phyloP scores from a whole-genome alignment of 495 filamentous ascomycete genomes.

The Tuber microsphaerosporum region DNA sequence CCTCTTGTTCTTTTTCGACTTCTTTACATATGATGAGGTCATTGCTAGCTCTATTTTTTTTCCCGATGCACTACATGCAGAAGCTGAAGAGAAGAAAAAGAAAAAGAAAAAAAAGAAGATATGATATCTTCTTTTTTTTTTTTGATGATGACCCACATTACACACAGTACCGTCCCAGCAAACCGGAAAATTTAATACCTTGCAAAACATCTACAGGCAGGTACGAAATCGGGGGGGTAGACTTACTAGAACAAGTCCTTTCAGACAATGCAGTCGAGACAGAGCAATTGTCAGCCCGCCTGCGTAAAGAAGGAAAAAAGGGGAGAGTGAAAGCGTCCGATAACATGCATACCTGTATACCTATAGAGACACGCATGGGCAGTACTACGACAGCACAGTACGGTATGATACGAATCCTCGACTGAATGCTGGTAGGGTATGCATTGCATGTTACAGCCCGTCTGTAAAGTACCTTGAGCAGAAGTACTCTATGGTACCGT shows the following conservation, averaged over 20 bases:
- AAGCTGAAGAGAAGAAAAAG: background rate
- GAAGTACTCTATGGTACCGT: background rate
- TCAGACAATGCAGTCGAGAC: background rate
- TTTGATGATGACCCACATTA: background rate
- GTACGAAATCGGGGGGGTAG: background rate
- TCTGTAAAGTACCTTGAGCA: background rate
- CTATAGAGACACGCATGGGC: background rate
- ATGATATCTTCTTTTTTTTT: background rate
- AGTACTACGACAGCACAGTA: background rate
- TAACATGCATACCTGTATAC: background rate
- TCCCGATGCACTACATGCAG: background rate
- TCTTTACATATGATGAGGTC: constrained; percentile 2
- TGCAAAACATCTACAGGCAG: background rate
- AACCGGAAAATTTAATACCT: constrained; percentile 1
- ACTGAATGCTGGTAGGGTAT: background rate
- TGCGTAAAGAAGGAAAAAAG: background rate
- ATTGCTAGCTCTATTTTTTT: background rate
- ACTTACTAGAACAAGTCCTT: background rate
- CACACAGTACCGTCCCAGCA: background rate
- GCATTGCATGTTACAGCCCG: background rate
- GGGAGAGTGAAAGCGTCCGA: background rate
- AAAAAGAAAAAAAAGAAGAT: background rate
- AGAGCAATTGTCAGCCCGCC: background rate
- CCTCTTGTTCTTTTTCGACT: background rate
- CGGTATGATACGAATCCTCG: background rate